Base-by-base conservation (phyloP, 73 alveolate genomes). In the Tetrahymena elliotti region DNA sequence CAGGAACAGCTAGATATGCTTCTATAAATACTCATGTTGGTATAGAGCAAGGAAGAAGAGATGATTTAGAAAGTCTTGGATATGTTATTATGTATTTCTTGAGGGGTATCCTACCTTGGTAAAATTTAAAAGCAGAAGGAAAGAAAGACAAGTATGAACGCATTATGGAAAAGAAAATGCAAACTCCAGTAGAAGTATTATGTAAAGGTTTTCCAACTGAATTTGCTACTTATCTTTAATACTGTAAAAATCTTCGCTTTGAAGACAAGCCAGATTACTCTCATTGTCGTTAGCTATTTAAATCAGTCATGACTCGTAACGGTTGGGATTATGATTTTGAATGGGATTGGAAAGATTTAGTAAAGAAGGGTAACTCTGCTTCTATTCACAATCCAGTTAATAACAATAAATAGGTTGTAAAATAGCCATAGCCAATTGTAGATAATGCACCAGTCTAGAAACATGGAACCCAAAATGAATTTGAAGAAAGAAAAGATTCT, bases 1-100 rank as follows among this genome's bases (percentile, higher is more conserved):
- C 99, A 39, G 99, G 99, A 53, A 98, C 99, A 31, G 99, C 99
- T 1, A 96, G 99, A 94, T 98, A 98, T 96, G 99, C 99, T 1
- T 95, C 99, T 34, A 97, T 99, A n/a, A 99, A 99, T 96, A 97
- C 99, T 24, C 99, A 98, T 98, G 96, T 99, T 41, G 99, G 99
- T 31, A 98, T 98, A 68, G 99, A 98, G 96, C 96, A 98, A 93
- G 94, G 98, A 83, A 96, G 99, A 94, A 97, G 99, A 95, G 99
- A 98, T 96, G 99, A 98, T 94, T 97, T 98, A 53, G 99, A 98
- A 94, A 93, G 98, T 34, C 93, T 97, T n/a, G 99, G 98, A 27
- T 98, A 98, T 96, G 99, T 98, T 4, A 36, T 98, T 36, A 96
- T 98, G 94, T 98, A 98, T 95, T 96, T 98, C 88, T 94, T 98